Evolutionary conservation across 2,329 filamentous ascomycete genomes (phyloP), one percentile per base, ranked within the genome.

Genomic region (Sarocladiaceae sp.): DNA sequence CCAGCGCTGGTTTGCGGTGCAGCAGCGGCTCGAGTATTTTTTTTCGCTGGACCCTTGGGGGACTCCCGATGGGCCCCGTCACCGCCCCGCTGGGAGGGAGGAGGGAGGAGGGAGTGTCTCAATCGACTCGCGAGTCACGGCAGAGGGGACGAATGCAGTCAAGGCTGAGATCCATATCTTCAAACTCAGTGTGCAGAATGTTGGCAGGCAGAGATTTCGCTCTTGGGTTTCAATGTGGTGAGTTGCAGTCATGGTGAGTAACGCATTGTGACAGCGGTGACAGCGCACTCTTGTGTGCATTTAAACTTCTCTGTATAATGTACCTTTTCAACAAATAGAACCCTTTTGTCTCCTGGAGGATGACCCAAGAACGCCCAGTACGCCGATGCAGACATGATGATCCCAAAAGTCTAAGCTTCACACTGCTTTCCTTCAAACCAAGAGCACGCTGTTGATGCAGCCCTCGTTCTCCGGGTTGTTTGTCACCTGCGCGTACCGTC

Each of bases 401-500:
- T 27, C 15, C 21, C 19, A 6, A 39, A 21, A 41, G 19, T 5
- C 29, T 24, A 41, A 41, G 7, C 37, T 10, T 29, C 24, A n/a
- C n/a, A n/a, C n/a, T n/a, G n/a, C n/a, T n/a, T n/a, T n/a, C 20
- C 29, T 29, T 54, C 51, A 63, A 20, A 62, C 60, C 45, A 63
- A 43, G 42, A 63, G 48, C 37, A 63, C 56, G 44, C 63, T 66
- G 52, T 72, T 72, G 47, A 71, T 60, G 49, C 68, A 70, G 16
- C 67, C 67, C 43, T 70, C 67, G 49, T 66, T 67, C 56, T 73
- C 69, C 3, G 67, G 67, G 52, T 69, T 70, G 58, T 74, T 49
- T 9, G 74, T 74, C 33, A 87, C 74, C 64, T 89, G 85, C 6
- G 85, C 86, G 68, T 83, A 93, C 53, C 87, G 76, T 54, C 88